Percentiles rank a stretch among this genome's conserved stretches.
phyloP scores from a whole-genome alignment of 2,329 filamentous ascomycete species.

The Aspergillus udagawae region DNA sequence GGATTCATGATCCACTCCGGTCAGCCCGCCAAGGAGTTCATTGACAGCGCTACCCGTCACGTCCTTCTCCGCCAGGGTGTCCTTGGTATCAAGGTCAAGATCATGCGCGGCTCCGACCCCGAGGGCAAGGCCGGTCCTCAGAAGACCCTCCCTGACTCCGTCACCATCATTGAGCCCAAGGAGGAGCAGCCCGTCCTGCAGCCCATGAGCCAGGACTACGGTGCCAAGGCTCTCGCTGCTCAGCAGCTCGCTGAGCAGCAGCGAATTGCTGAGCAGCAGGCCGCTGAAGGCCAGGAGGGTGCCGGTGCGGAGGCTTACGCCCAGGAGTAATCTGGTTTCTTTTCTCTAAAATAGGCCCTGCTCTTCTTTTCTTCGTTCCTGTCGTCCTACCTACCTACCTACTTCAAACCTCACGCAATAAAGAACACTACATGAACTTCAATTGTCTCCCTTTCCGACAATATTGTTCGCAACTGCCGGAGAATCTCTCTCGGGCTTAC shows the following conservation, averaged over 20 bases:
- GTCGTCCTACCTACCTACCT: slow-evolving; percentile 29
- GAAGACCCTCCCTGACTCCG: slow-evolving; percentile 95
- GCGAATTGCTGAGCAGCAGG: slow-evolving; percentile 56
- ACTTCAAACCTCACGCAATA: slow-evolving; percentile 35
- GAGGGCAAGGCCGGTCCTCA: slow-evolving; percentile 97
- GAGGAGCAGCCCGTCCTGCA: slow-evolving; percentile 94
- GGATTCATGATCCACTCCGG: slow-evolving; percentile 99
- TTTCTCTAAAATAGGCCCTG: slow-evolving; percentile 21
- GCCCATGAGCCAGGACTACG: slow-evolving; percentile 97
- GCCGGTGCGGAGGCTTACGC: slow-evolving; percentile 39
- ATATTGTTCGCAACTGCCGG: neutral
- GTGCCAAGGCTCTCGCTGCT: slow-evolving; percentile 76
- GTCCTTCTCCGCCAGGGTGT: slow-evolving; percentile 99
- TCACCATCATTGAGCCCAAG: slow-evolving; percentile 99
- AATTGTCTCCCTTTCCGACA: slow-evolving; percentile 1
- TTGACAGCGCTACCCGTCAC: slow-evolving; percentile 97
- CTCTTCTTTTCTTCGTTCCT: slow-evolving; percentile 25
- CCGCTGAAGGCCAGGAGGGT: slow-evolving; percentile 44
- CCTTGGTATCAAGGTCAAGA: slow-evolving; percentile 99
- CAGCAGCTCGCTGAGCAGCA: slow-evolving; percentile 54
- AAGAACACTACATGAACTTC: slow-evolving; percentile 32
- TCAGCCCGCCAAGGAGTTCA: slow-evolving; percentile 99
- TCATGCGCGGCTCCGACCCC: slow-evolving; percentile 99
- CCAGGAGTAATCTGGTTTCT: slow-evolving; percentile 44
- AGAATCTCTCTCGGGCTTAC: slow-evolving; percentile 1